phyloP scores from a whole-genome alignment of 257 asterid genomes.

The Ilex asprella region DNA sequence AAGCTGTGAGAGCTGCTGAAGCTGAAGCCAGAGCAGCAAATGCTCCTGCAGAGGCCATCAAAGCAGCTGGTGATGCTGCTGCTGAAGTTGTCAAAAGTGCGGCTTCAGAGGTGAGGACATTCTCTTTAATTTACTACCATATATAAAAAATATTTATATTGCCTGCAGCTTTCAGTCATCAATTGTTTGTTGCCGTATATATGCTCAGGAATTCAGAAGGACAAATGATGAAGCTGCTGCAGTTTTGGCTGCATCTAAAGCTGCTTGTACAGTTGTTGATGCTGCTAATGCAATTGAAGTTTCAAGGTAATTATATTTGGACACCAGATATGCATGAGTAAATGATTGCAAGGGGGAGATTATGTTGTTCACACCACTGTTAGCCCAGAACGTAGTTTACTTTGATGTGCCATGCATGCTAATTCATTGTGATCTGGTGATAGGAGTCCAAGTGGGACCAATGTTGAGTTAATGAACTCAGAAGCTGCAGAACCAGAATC shows the following conservation, averaged over 20 bases:
- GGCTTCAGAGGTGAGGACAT: conserved; percentile 71
- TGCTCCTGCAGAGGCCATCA: conserved; percentile 83
- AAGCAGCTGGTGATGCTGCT: conserved; percentile 97
- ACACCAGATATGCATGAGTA: conserved; percentile 11
- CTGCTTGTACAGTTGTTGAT: conserved; percentile 86
- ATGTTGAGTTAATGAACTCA: conserved; percentile 42
- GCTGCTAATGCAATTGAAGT: conserved; percentile 74
- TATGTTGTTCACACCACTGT: neutral
- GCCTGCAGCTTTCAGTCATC: neutral
- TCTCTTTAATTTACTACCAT: conserved; percentile 12
- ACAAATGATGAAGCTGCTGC: conserved; percentile 86
- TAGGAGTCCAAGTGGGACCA: conserved; percentile 43
- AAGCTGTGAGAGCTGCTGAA: conserved; percentile 94
- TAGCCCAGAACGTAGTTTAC: neutral
- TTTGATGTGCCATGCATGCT: conserved; percentile 6
- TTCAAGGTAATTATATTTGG: conserved; percentile 36
- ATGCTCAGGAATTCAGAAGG: conserved; percentile 57
- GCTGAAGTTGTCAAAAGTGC: conserved; percentile 94
- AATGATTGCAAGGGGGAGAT: neutral
- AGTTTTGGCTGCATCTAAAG: conserved; percentile 77
- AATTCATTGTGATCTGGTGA: conserved; percentile 13
- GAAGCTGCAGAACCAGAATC: conserved; percentile 44
- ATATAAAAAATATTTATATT: no score
- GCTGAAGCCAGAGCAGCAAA: conserved; percentile 90
- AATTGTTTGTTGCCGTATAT: neutral